These are phyloP conservation scores for Annulohypoxylon truncatum DNA, from an alignment of 2,329 filamentous ascomycete genomes.

Conservation along the genomic window DNA sequence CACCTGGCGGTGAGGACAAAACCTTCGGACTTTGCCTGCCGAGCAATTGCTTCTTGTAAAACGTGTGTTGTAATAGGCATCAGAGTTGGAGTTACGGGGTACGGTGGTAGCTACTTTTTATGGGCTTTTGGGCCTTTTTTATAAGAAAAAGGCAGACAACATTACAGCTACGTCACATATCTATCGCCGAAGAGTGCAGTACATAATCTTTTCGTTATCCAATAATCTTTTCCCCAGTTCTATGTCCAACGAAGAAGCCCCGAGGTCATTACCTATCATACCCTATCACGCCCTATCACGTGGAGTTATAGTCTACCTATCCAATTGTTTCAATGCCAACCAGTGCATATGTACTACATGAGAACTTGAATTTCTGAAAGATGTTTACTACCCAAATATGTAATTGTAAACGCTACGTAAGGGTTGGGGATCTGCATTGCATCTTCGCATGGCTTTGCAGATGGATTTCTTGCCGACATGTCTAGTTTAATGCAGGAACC, in stretches of 20 bases:
- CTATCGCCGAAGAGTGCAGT: constrained; percentile 23
- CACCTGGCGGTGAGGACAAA: constrained; percentile 16
- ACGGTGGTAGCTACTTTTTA: constrained; percentile 11
- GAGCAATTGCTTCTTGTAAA: constrained; percentile 26
- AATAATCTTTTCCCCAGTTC: constrained; percentile 14
- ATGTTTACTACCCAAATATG: not conserved
- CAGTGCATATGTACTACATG: constrained; percentile 10
- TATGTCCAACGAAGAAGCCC: constrained; percentile 1
- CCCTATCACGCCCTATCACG: not conserved
- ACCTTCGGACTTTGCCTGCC: constrained; percentile 1
- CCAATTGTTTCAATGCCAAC: not conserved
- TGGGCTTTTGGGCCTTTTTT: constrained; percentile 5
- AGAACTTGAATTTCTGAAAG: not conserved
- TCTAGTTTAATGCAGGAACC: constrained; percentile 1
- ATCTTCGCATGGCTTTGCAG: not conserved
- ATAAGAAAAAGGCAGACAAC: not conserved
- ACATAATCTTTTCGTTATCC: constrained; percentile 20
- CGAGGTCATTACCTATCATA: not conserved
- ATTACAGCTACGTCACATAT: constrained; percentile 28
- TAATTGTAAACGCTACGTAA: not conserved
- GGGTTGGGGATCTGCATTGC: not conserved
- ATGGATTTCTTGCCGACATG: not conserved
- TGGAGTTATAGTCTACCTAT: constrained; percentile 7
- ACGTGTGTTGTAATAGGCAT: constrained; percentile 30
- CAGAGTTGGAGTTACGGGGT: constrained; percentile 31